phyloP scores from a whole-genome alignment of 441 rosid species.

The Corymbia citriodora region DNA sequence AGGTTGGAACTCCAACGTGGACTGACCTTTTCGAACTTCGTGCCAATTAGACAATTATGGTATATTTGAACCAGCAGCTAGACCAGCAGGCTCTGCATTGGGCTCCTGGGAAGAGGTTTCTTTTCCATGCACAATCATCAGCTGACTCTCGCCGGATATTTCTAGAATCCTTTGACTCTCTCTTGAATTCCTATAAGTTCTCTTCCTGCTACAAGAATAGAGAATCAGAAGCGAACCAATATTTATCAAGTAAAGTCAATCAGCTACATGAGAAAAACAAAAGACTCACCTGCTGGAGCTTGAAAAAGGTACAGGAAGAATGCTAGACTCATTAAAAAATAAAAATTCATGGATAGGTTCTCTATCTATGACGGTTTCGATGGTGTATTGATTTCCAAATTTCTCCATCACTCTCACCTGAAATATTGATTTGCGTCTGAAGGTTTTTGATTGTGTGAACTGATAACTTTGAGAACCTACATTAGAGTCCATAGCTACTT shows the following conservation, averaged over 20 bases:
- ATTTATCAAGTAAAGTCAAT: no score
- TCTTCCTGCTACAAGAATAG: no score
- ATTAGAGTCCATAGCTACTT: background rate
- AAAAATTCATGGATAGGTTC: no score
- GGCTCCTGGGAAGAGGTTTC: background rate
- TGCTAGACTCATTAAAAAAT: no score
- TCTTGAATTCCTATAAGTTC: no score
- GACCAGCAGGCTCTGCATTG: background rate
- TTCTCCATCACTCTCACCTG: constrained; percentile 50
- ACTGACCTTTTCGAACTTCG: constrained; percentile 36
- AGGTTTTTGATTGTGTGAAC: constrained; percentile 16
- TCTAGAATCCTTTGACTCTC: no score
- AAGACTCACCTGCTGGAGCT: no score
- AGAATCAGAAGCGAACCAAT: no score
- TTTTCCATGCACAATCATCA: background rate
- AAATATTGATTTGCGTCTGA: constrained; percentile 61
- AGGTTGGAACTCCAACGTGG: background rate
- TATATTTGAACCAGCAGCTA: constrained; percentile 8
- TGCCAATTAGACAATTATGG: constrained; percentile 16
- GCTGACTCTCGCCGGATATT: background rate
- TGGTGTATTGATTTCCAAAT: no score
- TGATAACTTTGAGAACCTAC: constrained; percentile 5
- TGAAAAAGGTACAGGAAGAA: no score
- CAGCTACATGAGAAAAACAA: no score
- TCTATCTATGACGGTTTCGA: no score